Evolutionary conservation across 768 basidiomycete genomes (phyloP).

Genomic region (Suillus cothurnatus): DNA sequence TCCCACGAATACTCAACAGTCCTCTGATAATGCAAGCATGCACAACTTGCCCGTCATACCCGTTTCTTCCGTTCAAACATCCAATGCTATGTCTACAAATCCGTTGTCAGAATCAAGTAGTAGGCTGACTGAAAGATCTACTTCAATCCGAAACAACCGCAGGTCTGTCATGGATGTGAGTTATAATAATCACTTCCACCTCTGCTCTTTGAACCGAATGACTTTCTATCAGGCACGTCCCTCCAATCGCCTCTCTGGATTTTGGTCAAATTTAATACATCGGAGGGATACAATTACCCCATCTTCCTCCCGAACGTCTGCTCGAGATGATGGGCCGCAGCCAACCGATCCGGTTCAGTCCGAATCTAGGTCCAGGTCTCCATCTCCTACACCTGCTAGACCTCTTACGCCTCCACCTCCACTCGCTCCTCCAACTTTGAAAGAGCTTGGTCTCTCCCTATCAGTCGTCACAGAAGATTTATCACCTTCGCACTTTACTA

Average conservation of each 20-base stretch:
- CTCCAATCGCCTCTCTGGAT: constrained; percentile 81
- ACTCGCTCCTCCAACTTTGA: constrained; percentile 69
- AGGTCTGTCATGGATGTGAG: constrained; percentile 63
- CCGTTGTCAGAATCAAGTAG: constrained; percentile 15
- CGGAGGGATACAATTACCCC: constrained; percentile 55
- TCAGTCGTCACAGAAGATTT: constrained; percentile 67
- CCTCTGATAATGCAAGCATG: constrained; percentile 54
- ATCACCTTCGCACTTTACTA: constrained; percentile 75
- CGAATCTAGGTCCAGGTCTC: constrained; percentile 47
- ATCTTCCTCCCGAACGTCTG: constrained; percentile 28
- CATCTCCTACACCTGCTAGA: constrained; percentile 57
- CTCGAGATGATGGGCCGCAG: constrained; percentile 34
- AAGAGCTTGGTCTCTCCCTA: constrained; percentile 75
- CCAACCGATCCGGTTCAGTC: constrained; percentile 29
- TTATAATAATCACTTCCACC: constrained; percentile 3
- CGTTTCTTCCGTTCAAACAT: constrained; percentile 34
- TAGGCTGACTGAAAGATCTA: constrained; percentile 22
- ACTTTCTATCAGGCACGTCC: constrained; percentile 50
- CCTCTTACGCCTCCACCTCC: constrained; percentile 71
- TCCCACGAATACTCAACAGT: constrained; percentile 40
- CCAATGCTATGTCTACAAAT: constrained; percentile 26
- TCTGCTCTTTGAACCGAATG: constrained; percentile 9
- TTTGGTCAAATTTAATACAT: constrained; percentile 77
- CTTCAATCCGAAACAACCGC: constrained; percentile 46
- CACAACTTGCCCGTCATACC: constrained; percentile 60